Evolutionary conservation across 495 filamentous ascomycete species (phyloP), one percentile per base, ranked within the genome.

Genomic region (Astrocystis sublimbata): DNA sequence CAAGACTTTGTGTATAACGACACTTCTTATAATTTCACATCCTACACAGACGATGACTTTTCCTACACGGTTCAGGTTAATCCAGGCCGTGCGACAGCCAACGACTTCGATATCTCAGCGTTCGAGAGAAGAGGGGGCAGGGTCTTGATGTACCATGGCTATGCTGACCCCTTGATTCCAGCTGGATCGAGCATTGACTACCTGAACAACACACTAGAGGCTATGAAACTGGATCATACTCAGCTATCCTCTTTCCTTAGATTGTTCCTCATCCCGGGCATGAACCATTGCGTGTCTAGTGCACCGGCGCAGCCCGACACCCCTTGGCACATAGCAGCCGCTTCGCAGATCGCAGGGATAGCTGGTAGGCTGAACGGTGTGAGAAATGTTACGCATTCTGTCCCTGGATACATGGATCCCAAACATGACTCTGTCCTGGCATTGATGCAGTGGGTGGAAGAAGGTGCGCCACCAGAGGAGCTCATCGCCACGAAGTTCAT

Each of bases 361-460:
- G 51, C 51, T 7, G 51, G 51, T 9, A 35, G 51, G 10, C 19
- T 55, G 51, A 55, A 10, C 13, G 58, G 69, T 13, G 66, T 77
- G 46, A 70, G 69, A 1, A 60, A 58, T 1, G 61, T 38, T 0
- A 40, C 62, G 17, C 60, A 46, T 26, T 66, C 67, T 1, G 66
- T 71, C 0, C 79, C 81, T 0, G 82, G 79, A 0, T 80, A 72
- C 63, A 65, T 60, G 12, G 76, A 79, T 36, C 50, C 65, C 13
- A 65, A 74, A 33, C 76, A 82, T 62, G 80, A 85, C 61, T 68
- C 70, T 4, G 10, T 84, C 28, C 23, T 79, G 53, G 81, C 81
- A 13, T 60, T 86, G 57, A 73, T 83, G 70, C 63, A 64, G 9
- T 86, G 83, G 84, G 79, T 81, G 1, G 84, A 85, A 69, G 62